Conservation (phyloP, 1,284 basidiomycete genomes). For the Tilletia caries region DNA sequence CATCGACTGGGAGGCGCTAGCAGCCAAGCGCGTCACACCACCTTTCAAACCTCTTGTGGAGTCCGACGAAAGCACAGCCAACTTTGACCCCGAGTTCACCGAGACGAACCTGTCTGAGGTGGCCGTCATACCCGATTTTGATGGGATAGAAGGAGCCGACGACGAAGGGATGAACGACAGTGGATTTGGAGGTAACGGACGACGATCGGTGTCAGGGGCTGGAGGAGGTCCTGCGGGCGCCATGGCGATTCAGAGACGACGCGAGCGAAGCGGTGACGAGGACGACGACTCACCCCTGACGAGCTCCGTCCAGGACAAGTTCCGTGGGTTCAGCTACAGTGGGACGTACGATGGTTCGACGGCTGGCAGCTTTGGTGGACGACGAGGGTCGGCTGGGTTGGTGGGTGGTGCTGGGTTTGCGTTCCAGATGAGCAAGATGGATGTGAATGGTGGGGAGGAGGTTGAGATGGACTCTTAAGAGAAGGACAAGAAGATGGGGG, state of each 20-base stretch:
- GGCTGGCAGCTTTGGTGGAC: constrained; percentile 20
- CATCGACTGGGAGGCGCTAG: constrained; percentile 64
- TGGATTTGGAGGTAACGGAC: constrained; percentile 15
- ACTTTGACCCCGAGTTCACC: constrained; percentile 99
- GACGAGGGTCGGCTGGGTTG: constrained; percentile 14
- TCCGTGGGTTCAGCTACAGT: constrained; percentile 50
- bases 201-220: constrained; percentile 9
- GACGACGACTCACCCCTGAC: constrained; percentile 38
- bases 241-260: constrained; percentile 6
- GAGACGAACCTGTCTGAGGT: constrained; percentile 66
- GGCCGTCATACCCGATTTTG: constrained; percentile 43
- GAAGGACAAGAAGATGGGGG: background rate
- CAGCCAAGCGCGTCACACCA: constrained; percentile 85
- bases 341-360: constrained; percentile 47
- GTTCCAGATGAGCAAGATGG: constrained; percentile 18
- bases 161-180: constrained; percentile 16
- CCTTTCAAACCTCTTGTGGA: constrained; percentile 98
- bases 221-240: constrained; percentile 3
- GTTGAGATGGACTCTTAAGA: background rate
- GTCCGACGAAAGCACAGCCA: constrained; percentile 93
- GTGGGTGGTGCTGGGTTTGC: constrained; percentile 3
- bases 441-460: constrained; percentile 3
- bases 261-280: constrained; percentile 13
- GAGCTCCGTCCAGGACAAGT: constrained; percentile 50
- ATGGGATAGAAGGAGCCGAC: constrained; percentile 26